Conservation (phyloP, 2,329 filamentous ascomycete genomes). For the Fusarium guadeloupense region DNA sequence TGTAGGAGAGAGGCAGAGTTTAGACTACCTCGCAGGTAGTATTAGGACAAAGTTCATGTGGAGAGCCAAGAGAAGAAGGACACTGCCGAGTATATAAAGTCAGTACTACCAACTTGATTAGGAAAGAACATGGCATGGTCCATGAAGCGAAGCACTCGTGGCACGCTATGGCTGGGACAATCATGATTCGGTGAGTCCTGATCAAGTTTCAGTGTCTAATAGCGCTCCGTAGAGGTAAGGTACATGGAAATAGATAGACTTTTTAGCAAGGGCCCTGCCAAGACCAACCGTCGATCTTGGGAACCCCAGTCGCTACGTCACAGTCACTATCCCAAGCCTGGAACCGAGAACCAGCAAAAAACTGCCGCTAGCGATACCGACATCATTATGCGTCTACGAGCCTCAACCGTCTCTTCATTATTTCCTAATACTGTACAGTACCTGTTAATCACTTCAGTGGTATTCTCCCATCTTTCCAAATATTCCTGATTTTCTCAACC, state of each 20-base stretch:
- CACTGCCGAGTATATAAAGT: constrained; percentile 1
- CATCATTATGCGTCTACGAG: constrained; percentile 17
- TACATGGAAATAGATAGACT: too few species aligned
- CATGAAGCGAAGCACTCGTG: constrained; percentile 3
- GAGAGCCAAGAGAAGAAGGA: neutral
- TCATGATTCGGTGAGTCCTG: too few species aligned
- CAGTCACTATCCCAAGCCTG: neutral
- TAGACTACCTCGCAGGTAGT: neutral
- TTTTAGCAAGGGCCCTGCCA: constrained; percentile 23
- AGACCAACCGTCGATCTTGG: constrained; percentile 31
- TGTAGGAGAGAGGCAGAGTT: neutral
- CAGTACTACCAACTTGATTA: neutral
- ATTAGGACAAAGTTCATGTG: neutral
- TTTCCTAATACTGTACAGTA: neutral
- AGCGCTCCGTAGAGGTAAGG: too few species aligned
- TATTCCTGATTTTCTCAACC: constrained; percentile 3
- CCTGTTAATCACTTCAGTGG: neutral
- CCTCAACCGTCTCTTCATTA: neutral
- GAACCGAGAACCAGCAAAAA: too few species aligned
- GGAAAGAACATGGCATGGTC: neutral
- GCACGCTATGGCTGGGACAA: constrained; percentile 2
- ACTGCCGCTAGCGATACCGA: neutral
- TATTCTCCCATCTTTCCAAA: neutral
- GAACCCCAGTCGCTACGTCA: constrained; percentile 26
- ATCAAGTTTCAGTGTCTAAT: neutral